Percentiles rank a stretch among this genome's conserved stretches.
phyloP scores from a whole-genome alignment of 129 eudicot genomes.

The Artemisia tridentata region DNA sequence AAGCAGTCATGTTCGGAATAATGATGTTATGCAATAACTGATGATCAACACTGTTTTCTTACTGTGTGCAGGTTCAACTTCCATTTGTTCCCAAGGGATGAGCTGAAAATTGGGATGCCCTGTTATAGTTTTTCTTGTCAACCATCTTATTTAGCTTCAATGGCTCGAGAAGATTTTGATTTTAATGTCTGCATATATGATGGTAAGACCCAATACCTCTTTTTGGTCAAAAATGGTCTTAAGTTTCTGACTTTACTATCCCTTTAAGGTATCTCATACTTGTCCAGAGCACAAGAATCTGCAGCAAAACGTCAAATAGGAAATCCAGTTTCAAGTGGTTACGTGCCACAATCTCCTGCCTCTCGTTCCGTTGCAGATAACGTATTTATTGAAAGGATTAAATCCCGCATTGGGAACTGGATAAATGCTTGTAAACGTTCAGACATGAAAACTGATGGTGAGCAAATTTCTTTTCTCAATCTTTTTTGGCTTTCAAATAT shows the following conservation, averaged over 20 bases:
- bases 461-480: slow-evolving; percentile 15
- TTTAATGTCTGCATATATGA: slow-evolving; percentile 82
- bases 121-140: slow-evolving; percentile 88
- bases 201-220: slow-evolving; percentile 37
- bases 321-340: slow-evolving; percentile 31
- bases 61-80: slow-evolving; percentile 73
- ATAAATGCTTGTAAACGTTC: slow-evolving; percentile 55
- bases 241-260: slow-evolving; percentile 22
- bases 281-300: slow-evolving; percentile 90
- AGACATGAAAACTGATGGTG: slow-evolving; percentile 52
- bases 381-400: slow-evolving; percentile 61
- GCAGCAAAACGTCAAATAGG: slow-evolving; percentile 43
- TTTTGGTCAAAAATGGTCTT: neutral
- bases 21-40: neutral
- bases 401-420: slow-evolving; percentile 71
- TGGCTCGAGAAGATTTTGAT: slow-evolving; percentile 90
- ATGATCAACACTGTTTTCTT: slow-evolving; percentile 2
- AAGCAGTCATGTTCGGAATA: neutral
- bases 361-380: slow-evolving; percentile 80
- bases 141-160: slow-evolving; percentile 72
- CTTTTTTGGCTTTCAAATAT: slow-evolving; percentile 3
- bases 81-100: slow-evolving; percentile 98
- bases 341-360: slow-evolving; percentile 38
- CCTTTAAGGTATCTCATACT: slow-evolving; percentile 80
- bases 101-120: slow-evolving; percentile 75